These are phyloP conservation scores for Collybiopsis confluens DNA, from an alignment of 768 basidiomycete species.

Conservation along the genomic window DNA sequence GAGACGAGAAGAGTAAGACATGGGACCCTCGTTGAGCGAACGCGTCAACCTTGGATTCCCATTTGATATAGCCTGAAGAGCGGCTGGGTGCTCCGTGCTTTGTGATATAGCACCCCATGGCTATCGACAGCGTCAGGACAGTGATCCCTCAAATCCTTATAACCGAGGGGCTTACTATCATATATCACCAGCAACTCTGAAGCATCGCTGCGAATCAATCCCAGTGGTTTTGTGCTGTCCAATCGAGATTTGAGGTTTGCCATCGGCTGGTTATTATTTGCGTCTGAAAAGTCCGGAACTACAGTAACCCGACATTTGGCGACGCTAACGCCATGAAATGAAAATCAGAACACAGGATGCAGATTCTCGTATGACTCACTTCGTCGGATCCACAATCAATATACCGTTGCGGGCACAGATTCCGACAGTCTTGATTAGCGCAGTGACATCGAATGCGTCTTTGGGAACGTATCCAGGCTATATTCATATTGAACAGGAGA, in stretches of 20 bases:
- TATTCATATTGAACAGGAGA: not conserved
- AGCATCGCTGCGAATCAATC: slow-evolving; percentile 51
- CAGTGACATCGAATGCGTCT: slow-evolving; percentile 58
- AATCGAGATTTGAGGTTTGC: slow-evolving; percentile 54
- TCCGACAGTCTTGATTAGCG: slow-evolving; percentile 59
- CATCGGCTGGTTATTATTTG: slow-evolving; percentile 35
- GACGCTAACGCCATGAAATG: slow-evolving; percentile 25
- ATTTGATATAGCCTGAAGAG: slow-evolving; percentile 60
- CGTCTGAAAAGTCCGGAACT: slow-evolving; percentile 56
- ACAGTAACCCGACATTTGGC: slow-evolving; percentile 37
- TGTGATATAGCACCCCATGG: slow-evolving; percentile 72
- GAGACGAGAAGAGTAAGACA: slow-evolving; percentile 67
- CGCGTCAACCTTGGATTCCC: slow-evolving; percentile 68
- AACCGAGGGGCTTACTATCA: slow-evolving; percentile 73
- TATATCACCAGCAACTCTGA: slow-evolving; percentile 69
- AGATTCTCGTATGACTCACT: slow-evolving; percentile 38
- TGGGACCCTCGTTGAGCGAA: slow-evolving; percentile 60
- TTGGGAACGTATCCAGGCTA: slow-evolving; percentile 70
- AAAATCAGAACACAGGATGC: not conserved
- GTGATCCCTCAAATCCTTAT: too few species aligned
- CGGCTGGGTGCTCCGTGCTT: slow-evolving; percentile 65
- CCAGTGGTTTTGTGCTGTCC: slow-evolving; percentile 58
- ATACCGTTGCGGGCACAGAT: slow-evolving; percentile 64
- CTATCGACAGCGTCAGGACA: slow-evolving; percentile 31
- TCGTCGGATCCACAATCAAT: slow-evolving; percentile 60